Evolutionary conservation across 495 filamentous ascomycete genomes (phyloP), one percentile per base, ranked within the genome.

Genomic region (Penicillium egyptiacum): DNA sequence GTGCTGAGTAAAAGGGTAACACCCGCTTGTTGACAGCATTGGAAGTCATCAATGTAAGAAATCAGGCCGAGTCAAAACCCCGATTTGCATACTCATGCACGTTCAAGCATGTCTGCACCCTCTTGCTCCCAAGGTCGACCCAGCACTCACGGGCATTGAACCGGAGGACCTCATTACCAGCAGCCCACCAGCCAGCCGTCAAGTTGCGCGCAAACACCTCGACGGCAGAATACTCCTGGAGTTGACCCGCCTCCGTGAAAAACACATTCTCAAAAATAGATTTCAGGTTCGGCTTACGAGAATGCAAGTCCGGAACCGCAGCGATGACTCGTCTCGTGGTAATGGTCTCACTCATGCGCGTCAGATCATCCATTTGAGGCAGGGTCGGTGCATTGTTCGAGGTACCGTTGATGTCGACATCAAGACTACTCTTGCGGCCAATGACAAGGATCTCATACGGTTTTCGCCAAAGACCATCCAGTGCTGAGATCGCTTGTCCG

Each of bases 171-270:
- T 98, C 90, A 68, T 97, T 83, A 6, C 94, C 93, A 87, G 88
- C 96, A 28, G 83, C 82, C 82, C 86, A 90, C 93, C 94, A 98
- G 2, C 88, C 91, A 39, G 87, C 82, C 0, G 92, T 95, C 40
- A 96, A 73, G 60, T 92, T 85, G 40, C 94, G 75, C 4, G 92
- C 91, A 77, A 97, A 98, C 2, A 98, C 82, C 73, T 98, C 94
- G 26, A 96, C 66, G 4, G 81, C 90, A 26, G 73, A 63, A 63
- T 92, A 90, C 5, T 28, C 23, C 40, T 76, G n/a, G n/a, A 20
- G 46, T 0, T 20, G 43, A 4, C 19, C 33, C 8, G 39, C 12
- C 4, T 1, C 16, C 2, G 28, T 50, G 17, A 78, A 75, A 56
- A 86, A 72, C 14, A 82, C 48, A 4, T 60, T 65, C 64, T 84